These are phyloP conservation scores for Xanthoparmelia taractica DNA, from an alignment of 495 filamentous ascomycete species.

Conservation along the genomic window DNA sequence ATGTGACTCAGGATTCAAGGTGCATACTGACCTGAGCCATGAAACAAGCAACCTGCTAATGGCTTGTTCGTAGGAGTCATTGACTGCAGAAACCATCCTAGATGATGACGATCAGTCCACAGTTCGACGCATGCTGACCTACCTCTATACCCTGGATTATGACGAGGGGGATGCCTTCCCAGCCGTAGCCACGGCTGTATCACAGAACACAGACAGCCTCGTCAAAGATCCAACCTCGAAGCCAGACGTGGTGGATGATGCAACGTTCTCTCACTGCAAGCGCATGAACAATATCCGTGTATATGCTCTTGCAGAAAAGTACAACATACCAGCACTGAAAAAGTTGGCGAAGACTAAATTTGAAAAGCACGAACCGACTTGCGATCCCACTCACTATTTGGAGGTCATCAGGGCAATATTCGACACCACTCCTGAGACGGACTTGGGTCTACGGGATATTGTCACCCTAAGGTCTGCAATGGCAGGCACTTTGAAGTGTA, in stretches of 20 bases:
- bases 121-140: conserved; percentile 6
- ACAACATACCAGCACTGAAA: conserved; percentile 5
- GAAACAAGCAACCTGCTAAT: conserved; percentile 7
- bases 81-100: conserved; percentile 6
- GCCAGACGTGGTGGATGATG: not conserved
- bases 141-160: conserved; percentile 12
- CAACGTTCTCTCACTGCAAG: not conserved
- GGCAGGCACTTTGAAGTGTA: not conserved
- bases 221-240: not conserved
- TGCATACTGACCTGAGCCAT: conserved; percentile 11
- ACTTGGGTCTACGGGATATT: not conserved
- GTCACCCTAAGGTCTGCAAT: not conserved
- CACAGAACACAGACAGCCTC: not conserved
- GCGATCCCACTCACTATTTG: not conserved
- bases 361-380: not conserved
- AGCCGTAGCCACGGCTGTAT: not conserved
- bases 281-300: conserved; percentile 6
- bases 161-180: not conserved
- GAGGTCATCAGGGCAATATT: not conserved
- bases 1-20: conserved; percentile 28
- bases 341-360: not conserved
- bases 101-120: conserved; percentile 6
- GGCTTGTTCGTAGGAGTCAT: conserved; percentile 4
- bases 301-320: conserved; percentile 6
- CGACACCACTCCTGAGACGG: not conserved